Conservation (phyloP, 2,329 filamentous ascomycete species). For the Madurella mycetomatis region DNA sequence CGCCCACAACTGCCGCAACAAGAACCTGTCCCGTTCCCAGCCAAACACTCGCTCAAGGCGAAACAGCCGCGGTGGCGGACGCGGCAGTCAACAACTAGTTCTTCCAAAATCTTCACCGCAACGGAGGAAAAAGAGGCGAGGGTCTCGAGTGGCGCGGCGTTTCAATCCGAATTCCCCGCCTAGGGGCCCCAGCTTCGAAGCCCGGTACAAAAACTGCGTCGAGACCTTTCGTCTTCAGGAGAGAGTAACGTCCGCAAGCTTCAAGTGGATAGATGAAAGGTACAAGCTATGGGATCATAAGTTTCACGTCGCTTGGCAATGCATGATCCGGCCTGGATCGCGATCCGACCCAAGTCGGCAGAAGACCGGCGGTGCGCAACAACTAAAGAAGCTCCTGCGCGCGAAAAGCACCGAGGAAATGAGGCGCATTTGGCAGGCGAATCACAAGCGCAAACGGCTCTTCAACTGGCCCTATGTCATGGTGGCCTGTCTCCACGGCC, state of each 20-base stretch:
- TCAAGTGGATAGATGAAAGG: too few relatives aligned
- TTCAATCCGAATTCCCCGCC: not conserved
- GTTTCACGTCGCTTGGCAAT: not conserved
- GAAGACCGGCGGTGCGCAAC: not conserved
- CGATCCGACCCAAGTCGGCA: too few relatives aligned
- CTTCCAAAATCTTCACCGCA: not conserved
- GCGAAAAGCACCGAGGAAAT: conserved; percentile 7
- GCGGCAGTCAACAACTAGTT: too few relatives aligned
- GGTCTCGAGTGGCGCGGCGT: too few relatives aligned
- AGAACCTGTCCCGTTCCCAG: too few relatives aligned
- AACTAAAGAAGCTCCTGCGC: conserved; percentile 4
- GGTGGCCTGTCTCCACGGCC: conserved; percentile 13
- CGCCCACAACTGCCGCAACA: too few relatives aligned
- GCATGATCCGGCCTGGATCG: not conserved
- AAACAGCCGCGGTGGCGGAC: too few relatives aligned
- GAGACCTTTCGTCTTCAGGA: too few relatives aligned
- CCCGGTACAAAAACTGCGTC: too few relatives aligned
- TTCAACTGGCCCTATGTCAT: conserved; percentile 16
- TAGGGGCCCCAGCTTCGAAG: not conserved
- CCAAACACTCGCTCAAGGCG: too few relatives aligned
- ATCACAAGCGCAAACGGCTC: not conserved
- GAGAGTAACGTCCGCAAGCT: too few relatives aligned
- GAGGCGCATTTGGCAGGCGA: conserved; percentile 10
- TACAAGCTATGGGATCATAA: not conserved
- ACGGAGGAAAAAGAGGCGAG: not conserved